Evolutionary conservation across 495 filamentous ascomycete genomes (phyloP), one percentile per base, ranked within the genome.

Genomic region (Talaromyces liani): DNA sequence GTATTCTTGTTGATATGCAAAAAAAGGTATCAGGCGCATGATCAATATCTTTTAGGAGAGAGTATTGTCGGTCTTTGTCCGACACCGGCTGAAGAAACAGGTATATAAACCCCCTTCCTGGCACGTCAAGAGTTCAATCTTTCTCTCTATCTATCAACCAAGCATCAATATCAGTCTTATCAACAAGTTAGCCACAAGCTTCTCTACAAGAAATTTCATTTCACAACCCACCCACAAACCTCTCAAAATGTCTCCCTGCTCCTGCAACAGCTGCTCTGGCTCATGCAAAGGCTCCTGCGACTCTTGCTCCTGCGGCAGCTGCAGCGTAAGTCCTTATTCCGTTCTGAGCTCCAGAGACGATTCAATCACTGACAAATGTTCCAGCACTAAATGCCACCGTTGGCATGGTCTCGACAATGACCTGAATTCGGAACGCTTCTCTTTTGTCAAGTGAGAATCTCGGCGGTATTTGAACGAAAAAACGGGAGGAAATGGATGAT

Each of bases 221-320:
- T 33, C 34, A 8, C 57, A 33, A 41, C 62, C 60, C 62, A 64
- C 57, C 61, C 49, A 58, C 14, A 33, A 24, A 54, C 36, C 60
- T 58, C 65, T 67, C 70, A 77, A 59, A 61, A 80, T 80, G 77
- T 70, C 68, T 72, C 75, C 76, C 74, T 79, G 76, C 73, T 57
- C 68, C 61, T 80, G 77, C 74, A 76, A 71, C 75, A 78, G 73
- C 73, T 79, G 76, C 76, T 10, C 33, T 12, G 33, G 29, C 29
- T 31, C 29, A 6, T 31, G 29, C 29, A 67, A 70, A 66, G 72
- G 75, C 68, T 65, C 73, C 63, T 79, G 77, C 75, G 73, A 66
- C 64, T 72, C 72, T 47, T 79, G 77, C 75, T 73, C 76, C 59
- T 80, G 77, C 75, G 57, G 45, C 36, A 66, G 59, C 67, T 79